Conservation (phyloP, 2,329 filamentous ascomycete species). For the Penicillium brasilianum region DNA sequence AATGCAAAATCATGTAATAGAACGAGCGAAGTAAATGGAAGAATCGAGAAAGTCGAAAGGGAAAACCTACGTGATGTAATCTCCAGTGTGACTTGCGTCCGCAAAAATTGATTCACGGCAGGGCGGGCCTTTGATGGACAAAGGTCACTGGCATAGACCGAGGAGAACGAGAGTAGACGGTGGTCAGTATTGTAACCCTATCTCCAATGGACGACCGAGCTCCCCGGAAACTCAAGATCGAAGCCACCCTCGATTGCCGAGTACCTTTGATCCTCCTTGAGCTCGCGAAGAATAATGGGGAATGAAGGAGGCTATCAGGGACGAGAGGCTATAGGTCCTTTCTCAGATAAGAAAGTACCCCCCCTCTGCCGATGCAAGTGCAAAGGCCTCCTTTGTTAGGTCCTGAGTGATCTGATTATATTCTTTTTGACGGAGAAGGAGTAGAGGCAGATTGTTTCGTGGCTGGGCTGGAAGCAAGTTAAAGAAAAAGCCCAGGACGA, state of each 20-base stretch:
- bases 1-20: constrained; percentile 5
- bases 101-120: constrained; percentile 15
- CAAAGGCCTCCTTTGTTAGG: constrained; percentile 7
- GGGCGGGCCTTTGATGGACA: constrained; percentile 10
- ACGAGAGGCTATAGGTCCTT: constrained; percentile 1
- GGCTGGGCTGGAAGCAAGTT: constrained; percentile 20
- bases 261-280: not conserved
- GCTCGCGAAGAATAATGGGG: not conserved
- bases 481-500: constrained; percentile 2
- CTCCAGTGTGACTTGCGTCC: constrained; percentile 26
- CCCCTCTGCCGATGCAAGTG: constrained; percentile 10
- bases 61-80: constrained; percentile 30
- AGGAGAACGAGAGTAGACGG: not conserved
- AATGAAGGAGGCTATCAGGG: not conserved
- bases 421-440: constrained; percentile 15
- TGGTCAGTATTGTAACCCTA: constrained; percentile 24
- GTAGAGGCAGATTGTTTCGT: constrained; percentile 3
- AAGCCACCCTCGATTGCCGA: not conserved
- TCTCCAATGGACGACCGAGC: not conserved
- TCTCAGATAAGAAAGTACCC: constrained; percentile 7
- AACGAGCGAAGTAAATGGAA: constrained; percentile 15
- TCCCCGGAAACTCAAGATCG: not conserved
- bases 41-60: constrained; percentile 15
- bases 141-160: constrained; percentile 28
- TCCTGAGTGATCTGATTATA: constrained; percentile 16